These are phyloP conservation scores for Clavispora carvajalis DNA, from an alignment of 805 yeast genomes.

Conservation along the genomic window DNA sequence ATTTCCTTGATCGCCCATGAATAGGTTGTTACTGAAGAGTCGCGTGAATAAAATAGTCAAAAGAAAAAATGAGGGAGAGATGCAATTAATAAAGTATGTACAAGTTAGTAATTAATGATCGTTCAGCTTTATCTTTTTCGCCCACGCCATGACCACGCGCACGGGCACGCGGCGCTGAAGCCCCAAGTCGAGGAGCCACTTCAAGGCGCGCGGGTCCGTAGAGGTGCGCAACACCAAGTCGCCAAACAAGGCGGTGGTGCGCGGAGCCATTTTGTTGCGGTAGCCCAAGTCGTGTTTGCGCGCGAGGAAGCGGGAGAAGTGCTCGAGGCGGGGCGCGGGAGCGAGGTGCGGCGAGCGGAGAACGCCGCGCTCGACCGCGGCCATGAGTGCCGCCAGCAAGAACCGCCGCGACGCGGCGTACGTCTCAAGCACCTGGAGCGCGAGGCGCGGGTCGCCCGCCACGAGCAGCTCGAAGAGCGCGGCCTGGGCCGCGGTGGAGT, in stretches of 20 bases:
- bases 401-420: constrained; percentile 17
- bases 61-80: too few relatives aligned
- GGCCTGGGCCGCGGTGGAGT: constrained; percentile 11
- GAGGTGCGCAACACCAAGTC: constrained; percentile 8
- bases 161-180: constrained; percentile 1
- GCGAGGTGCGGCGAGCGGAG: constrained; percentile 15
- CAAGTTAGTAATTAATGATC: background rate
- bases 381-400: constrained; percentile 15
- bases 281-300: constrained; percentile 17
- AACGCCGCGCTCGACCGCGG: constrained; percentile 25
- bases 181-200: constrained; percentile 7
- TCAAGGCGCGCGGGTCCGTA: constrained; percentile 13
- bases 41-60: too few relatives aligned
- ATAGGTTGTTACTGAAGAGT: too few relatives aligned
- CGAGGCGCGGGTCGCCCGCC: constrained; percentile 21
- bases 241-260: constrained; percentile 10
- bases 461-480: constrained; percentile 22
- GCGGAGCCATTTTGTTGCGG: constrained; percentile 8
- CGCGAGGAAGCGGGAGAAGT: constrained; percentile 16
- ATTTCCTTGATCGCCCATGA: too few relatives aligned
- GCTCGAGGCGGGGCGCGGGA: constrained; percentile 14
- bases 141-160: background rate
- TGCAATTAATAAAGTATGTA: background rate
- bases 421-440: constrained; percentile 20
- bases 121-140: constrained; percentile 5